Percentiles rank a stretch among this genome's conserved stretches.
These are phyloP conservation scores for Nakazawaea molendinolei DNA, from an alignment of 805 yeast genomes.

Conservation along the genomic window DNA sequence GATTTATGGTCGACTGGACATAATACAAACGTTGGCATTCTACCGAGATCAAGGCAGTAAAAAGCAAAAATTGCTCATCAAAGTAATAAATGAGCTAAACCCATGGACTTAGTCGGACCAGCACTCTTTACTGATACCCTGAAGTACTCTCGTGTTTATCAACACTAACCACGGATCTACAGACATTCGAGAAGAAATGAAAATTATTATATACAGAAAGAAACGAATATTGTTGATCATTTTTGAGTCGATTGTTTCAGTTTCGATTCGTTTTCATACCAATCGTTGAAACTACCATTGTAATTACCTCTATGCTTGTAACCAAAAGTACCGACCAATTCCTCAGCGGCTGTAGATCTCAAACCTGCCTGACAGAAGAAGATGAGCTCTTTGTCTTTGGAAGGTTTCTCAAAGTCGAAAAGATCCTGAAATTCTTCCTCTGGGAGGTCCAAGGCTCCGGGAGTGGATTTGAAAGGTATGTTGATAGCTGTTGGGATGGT, in stretches of 20 bases:
- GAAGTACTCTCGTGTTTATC: no score
- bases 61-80: no score
- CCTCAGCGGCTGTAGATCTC: conserved; percentile 86
- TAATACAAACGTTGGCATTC: no score
- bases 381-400: conserved; percentile 60
- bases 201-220: not conserved
- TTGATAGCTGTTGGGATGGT: conserved; percentile 81
- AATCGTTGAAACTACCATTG: conserved; percentile 81
- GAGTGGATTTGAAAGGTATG: conserved; percentile 83
- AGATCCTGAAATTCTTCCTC: conserved; percentile 74
- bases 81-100: no score
- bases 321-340: conserved; percentile 85
- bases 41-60: no score
- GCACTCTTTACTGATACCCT: no score
- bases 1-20: no score
- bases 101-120: no score
- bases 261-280: conserved; percentile 46
- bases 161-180: no score
- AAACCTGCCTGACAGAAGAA: conserved; percentile 93
- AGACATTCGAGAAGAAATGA: not conserved
- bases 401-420: conserved; percentile 81
- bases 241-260: conserved; percentile 13
- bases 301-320: conserved; percentile 81
- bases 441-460: conserved; percentile 81
- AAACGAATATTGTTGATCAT: not conserved